Percentiles rank a stretch among this genome's conserved stretches.
Evolutionary conservation across 768 basidiomycete genomes (phyloP).

Genomic region (Boletus sp.): DNA sequence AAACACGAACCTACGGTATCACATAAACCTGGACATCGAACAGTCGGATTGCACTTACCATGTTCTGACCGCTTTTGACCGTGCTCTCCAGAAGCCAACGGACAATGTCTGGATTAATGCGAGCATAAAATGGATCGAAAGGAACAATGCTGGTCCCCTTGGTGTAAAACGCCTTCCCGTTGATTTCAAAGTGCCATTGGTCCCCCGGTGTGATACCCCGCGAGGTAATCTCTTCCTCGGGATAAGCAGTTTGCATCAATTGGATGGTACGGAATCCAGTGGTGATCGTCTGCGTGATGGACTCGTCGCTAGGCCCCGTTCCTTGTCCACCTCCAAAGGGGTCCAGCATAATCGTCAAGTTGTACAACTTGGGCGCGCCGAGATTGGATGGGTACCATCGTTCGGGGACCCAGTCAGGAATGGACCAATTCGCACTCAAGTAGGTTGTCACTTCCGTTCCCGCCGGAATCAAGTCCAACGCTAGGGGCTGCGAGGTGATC

Average conservation of each 20-base stretch:
- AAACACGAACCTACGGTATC: constrained; percentile 47
- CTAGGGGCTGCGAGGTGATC: constrained; percentile 34
- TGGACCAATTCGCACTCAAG: constrained; percentile 43
- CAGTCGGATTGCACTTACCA: constrained; percentile 38
- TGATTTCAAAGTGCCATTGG: constrained; percentile 60
- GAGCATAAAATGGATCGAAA: constrained; percentile 58
- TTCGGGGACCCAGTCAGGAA: constrained; percentile 45
- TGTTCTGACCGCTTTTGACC: constrained; percentile 55
- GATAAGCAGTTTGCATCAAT: constrained; percentile 48
- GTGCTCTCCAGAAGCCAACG: constrained; percentile 58
- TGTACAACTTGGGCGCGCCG: constrained; percentile 54
- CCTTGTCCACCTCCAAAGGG: constrained; percentile 16
- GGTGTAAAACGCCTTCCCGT: constrained; percentile 55
- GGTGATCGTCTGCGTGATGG: constrained; percentile 40
- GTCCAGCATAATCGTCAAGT: constrained; percentile 44
- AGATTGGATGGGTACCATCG: constrained; percentile 59
- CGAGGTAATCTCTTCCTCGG: constrained; percentile 40
- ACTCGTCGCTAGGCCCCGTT: constrained; percentile 8
- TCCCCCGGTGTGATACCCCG: constrained; percentile 59
- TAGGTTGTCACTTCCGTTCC: constrained; percentile 35
- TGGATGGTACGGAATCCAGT: constrained; percentile 62
- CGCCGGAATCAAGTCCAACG: constrained; percentile 17
- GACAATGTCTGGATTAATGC: constrained; percentile 48
- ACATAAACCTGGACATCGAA: neutral
- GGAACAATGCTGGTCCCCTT: constrained; percentile 60